Evolutionary conservation across 139 green algal species (phyloP), one percentile per base, ranked within the genome.

Genomic region (Chlamydomonas sp.): DNA sequence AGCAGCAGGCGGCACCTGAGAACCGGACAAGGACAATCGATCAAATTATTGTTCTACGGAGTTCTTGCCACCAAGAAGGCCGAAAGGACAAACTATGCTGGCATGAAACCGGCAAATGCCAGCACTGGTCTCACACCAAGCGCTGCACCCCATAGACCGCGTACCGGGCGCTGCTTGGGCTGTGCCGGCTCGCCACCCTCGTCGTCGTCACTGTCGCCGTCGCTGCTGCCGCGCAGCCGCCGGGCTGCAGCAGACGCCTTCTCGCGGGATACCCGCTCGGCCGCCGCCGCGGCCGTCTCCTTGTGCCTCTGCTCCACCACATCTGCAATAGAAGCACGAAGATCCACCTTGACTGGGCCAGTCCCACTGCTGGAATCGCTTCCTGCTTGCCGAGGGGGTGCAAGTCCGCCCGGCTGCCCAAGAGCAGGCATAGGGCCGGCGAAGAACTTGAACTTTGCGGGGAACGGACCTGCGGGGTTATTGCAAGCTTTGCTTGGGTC

Each of bases 361-460:
- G 61, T 2, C 4, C 6, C 18, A 10, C n/a, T n/a, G 74, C 2
- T 3, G 61, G 17, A 58, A 31, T 31, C 59, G 15, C 17, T 20
- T 8, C 5, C 16, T 4, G 49, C 72, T 1, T 31, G 57, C 20
- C 57, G 2, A 63, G 57, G 63, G 1, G 63, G 12, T 18, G 63
- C 63, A 63, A 6, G 31, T 49, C 31, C 15, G 73, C 57, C n/a
- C 5, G 14, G 17, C 18, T 1, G 49, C 4, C 5, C 61, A 57
- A 1, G 5, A 12, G 60, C 69, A 14, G 63, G 20, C 17, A 3
- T 5, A 31, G 14, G 4, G 20, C 9, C 84, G 1, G 63, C 74
- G 17, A 88, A 88, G 75, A 62, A 77, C 84, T 88, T 88, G 84
- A 88, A 88, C 75, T 88, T 88, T 1, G 84, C 75, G 1, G 75